Base-by-base conservation (phyloP, 2,329 filamentous ascomycete species). In the Tolypocladium inflatum region DNA sequence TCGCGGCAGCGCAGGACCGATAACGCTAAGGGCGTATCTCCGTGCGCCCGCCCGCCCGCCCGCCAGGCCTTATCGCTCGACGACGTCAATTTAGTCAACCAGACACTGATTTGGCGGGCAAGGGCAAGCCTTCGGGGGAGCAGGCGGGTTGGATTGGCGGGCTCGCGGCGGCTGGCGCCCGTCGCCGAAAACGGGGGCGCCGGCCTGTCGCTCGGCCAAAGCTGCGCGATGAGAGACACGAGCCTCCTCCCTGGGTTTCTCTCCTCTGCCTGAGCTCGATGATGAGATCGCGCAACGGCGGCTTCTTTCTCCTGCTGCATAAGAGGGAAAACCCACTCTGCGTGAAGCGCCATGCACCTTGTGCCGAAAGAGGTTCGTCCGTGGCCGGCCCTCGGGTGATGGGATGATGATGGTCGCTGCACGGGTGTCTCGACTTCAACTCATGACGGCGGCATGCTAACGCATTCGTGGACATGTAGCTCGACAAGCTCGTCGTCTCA, bases 401-500 rank as follows among this genome's bases (percentile, higher is more conserved):
- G n/a, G n/a, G n/a, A n/a, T n/a, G n/a, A 5, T 17, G 39, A n/a
- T 48, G 43, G 52, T 21, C 10, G 15, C 30, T 7, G 30, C 35
- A 9, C 21, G 3, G 42, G 42, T 23, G 42, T 23, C 23, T 41
- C 38, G 26, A 7, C 5, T n/a, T 11, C 21, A 19, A n/a, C 33
- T 8, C 38, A 11, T 15, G 23, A n/a, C 33, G 37, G 30, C 26
- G 10, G 13, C 10, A 15, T 30, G 21, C 19, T 50, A 5, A 38
- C 30, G 6, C n/a, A n/a, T n/a, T 35, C 15, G 54, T 21, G 21
- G 30, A 23, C 17, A 15, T 17, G 17, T 58, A 97, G 93, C 82
- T 97, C 69, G 93, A 97, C 80, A 97, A 97, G 85, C 90, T 97
- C 74, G 83, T 88, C 71, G 93, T 96, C 70, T 90, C 91, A 57